A percentile compares a stretch with the other conserved stretches of the same genome.
phyloP scores from a whole-genome alignment of 768 basidiomycete genomes.

The Hericium alpestre region DNA sequence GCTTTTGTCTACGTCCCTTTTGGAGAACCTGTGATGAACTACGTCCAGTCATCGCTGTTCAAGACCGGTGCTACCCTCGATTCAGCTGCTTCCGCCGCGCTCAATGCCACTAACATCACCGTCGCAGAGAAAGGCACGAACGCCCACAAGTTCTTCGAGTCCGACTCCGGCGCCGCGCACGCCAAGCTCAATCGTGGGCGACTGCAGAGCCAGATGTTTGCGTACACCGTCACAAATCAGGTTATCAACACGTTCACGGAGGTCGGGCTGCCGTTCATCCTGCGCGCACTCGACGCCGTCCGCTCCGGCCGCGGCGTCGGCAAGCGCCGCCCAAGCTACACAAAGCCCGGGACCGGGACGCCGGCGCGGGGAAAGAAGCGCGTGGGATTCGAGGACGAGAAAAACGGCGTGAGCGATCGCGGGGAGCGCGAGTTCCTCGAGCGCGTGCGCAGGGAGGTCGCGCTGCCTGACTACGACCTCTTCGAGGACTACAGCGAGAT shows the following conservation, averaged over 20 bases:
- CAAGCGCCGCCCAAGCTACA: slow-evolving; percentile 10
- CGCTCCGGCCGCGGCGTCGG: slow-evolving; percentile 30
- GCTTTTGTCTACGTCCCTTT: slow-evolving; percentile 95
- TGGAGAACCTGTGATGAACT: slow-evolving; percentile 71
- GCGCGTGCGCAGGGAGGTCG: slow-evolving; percentile 63
- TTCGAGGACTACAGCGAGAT: slow-evolving; percentile 93
- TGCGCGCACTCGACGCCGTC: slow-evolving; percentile 46
- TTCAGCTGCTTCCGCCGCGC: slow-evolving; percentile 6
- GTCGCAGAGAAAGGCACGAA: slow-evolving; percentile 16
- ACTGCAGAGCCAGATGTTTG: slow-evolving; percentile 87
- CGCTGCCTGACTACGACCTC: slow-evolving; percentile 68
- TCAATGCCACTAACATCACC: slow-evolving; percentile 16
- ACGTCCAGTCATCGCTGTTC: slow-evolving; percentile 24
- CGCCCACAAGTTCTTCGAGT: slow-evolving; percentile 1
- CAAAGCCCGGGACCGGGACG: slow-evolving; percentile 10
- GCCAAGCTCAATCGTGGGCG: slow-evolving; percentile 57
- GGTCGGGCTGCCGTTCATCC: slow-evolving; percentile 69
- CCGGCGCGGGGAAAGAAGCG: slow-evolving; percentile 42
- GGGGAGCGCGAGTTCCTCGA: slow-evolving; percentile 74
- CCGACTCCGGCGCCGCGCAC: slow-evolving; percentile 24
- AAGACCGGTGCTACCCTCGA: slow-evolving; percentile 10
- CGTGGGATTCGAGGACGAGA: slow-evolving; percentile 64
- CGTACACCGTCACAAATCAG: slow-evolving; percentile 85
- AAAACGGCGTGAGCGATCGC: slow-evolving; percentile 31
- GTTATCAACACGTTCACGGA: slow-evolving; percentile 68